Base-by-base conservation (phyloP, 345 rosid species). In the Mangifera indica region DNA sequence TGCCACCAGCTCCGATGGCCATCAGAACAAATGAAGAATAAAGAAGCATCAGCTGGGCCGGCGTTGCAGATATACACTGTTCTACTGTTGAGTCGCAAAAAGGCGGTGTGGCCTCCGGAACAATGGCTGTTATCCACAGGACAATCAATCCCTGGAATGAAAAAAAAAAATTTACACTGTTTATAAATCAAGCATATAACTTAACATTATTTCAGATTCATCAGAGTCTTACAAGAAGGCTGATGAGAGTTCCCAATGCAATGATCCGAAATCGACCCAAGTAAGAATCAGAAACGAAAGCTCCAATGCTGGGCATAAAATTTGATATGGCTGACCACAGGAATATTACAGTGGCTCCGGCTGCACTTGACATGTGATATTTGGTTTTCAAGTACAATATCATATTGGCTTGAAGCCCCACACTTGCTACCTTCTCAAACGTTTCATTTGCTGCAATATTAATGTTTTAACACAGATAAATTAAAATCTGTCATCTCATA, bases 1-100 rank as follows among this genome's bases (percentile, higher is more conserved):
- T 60, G 22, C 86, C 85, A 7, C 91, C 91, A 0, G 86, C 85
- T 14, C 86, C 91, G 0, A 85, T 60, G 5, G 91, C 72, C 87
- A 79, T 74, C 48, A 82, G 69, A 13, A 45, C 79, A 20, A 87
- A 77, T 4, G 86, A 69, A 20, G 72, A 69, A 54, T 74, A 77
- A 5, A 85, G 84, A 46, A 81, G 79, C 37, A 63, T 1, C 22
- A 81, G 72, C 59, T 85, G 88, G 0, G 11, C 64, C 5, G 70
- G 24, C 1, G 60, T 72, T 7, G 88, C 32, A 4, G 77, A 42
- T 5, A 2, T 54, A 25, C 88, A 87, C 3, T 6, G 42, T 62
- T 70, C 58, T 17, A 10, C 8, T 1, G 7, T 15, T 1, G 11
- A 40, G 34, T 54, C 7, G 70, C 91, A 87, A 0, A 25, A 66